Evolutionary conservation across 2,329 filamentous ascomycete genomes (phyloP).

Genomic region (Canariomyces notabilis): DNA sequence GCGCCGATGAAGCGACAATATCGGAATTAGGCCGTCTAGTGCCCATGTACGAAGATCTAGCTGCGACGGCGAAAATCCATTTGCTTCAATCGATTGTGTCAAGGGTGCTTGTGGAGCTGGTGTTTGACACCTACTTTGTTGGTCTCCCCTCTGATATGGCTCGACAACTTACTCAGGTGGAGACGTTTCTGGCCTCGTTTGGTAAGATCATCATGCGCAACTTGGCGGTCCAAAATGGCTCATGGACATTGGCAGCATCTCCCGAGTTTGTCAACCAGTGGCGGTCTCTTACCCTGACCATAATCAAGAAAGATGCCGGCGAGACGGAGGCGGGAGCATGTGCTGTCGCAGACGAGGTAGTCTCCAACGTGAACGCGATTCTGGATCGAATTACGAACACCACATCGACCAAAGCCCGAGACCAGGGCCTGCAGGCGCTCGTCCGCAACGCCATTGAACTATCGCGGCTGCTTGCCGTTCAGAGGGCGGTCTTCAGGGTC

Average conservation of each 20-base stretch:
- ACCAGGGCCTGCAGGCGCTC: constrained; percentile 49
- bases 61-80: constrained; percentile 52
- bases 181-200: constrained; percentile 40
- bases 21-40: constrained; percentile 45
- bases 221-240: too few species aligned
- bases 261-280: constrained; percentile 58
- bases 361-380: constrained; percentile 44
- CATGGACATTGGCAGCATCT: constrained; percentile 26
- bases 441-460: constrained; percentile 51
- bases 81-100: constrained; percentile 60
- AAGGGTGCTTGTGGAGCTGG: constrained; percentile 52
- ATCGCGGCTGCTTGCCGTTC: constrained; percentile 50
- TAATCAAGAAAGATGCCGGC: constrained; percentile 50
- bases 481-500: constrained; percentile 54
- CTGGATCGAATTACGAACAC: constrained; percentile 46
- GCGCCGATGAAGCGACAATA: constrained; percentile 37
- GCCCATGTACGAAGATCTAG: constrained; percentile 54
- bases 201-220: constrained; percentile 32
- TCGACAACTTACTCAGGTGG: constrained; percentile 44
- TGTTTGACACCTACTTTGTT: constrained; percentile 61
- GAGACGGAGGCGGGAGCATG: constrained; percentile 43
- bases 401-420: constrained; percentile 39
- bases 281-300: constrained; percentile 59
- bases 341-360: constrained; percentile 37
- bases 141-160: constrained; percentile 54